Base-by-base conservation (phyloP, 768 basidiomycete species). In the Chalciporus pseudorubinellus region DNA sequence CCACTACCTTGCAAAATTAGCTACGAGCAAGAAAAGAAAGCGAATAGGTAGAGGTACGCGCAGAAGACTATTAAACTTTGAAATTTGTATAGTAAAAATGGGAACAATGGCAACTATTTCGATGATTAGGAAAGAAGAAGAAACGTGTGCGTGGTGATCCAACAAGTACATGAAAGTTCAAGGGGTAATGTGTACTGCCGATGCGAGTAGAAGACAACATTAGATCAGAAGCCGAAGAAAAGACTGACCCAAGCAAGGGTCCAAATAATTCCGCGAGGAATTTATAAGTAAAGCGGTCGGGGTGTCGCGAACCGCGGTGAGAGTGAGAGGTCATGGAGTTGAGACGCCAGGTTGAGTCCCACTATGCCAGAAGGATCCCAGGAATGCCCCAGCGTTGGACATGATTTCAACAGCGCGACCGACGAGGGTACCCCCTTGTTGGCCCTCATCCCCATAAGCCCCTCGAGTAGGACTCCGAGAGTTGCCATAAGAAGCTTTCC, bases 391-490 rank as follows among this genome's bases (percentile, higher is more conserved):
- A 2, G 92, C 92, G 46, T 79, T 84, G 39, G 81, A 84, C 51
- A 93, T 87, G 36, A 94, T 88, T 47, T 87, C 89, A 18, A 85
- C 88, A 20, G 91, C 84, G 43, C 81, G 74, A 14, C 80, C 78
- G 20, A 80, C 79, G 19, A 85, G 69, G 33, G 74, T 78, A 5
- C 72, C 76, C 19, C 52, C 52, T 22, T 64, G 66, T 53, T 66
- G 67, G 34, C 68, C 63, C 16, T 66, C 60, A 33, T 62, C 65
- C 39, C 52, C 58, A 31, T 50, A 39, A 63, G 65, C 44, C 62
- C 66, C 41, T 59, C 67, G 61, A 5, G 45, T 52, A 19, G 67
- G 67, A 50, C 67, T 69, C 20, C 55, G 55, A 26, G 63, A 63
- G 20, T 48, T 44, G 19, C 58, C 53, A 4, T 54, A 52, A 7